Evolutionary conservation across 2,329 filamentous ascomycete species (phyloP).

Genomic region (Aureobasidium sp.): DNA sequence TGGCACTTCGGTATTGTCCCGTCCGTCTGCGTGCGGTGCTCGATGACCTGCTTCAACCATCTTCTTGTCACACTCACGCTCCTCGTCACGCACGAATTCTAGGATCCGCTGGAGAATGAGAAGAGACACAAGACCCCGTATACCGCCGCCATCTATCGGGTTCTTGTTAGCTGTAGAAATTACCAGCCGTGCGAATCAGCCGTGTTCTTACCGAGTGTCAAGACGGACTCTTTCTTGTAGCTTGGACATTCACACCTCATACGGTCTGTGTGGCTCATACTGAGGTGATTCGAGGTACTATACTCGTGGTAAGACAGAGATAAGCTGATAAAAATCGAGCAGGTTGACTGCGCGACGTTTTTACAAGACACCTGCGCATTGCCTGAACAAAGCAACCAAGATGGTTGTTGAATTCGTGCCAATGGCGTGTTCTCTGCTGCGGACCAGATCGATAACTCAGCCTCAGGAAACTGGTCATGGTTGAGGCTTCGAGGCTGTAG

Average conservation of each 20-base stretch:
- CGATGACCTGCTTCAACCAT: neutral
- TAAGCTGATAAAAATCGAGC: neutral
- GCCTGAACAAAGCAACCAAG: neutral
- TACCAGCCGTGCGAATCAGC: neutral
- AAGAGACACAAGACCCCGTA: slow-evolving; percentile 32
- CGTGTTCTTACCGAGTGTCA: neutral
- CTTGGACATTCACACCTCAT: neutral
- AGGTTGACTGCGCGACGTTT: neutral
- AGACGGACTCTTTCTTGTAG: neutral
- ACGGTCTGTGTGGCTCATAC: neutral
- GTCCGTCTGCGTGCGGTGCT: neutral
- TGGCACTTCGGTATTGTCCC: neutral
- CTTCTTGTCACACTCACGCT: neutral
- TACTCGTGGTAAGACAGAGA: neutral
- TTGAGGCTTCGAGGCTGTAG: neutral
- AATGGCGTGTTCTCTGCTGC: neutral
- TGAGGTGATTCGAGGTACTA: neutral
- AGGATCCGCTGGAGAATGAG: slow-evolving; percentile 30
- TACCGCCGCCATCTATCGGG: slow-evolving; percentile 31
- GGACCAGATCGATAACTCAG: neutral
- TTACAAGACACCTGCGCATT: neutral
- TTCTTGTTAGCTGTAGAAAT: neutral
- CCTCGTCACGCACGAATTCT: slow-evolving; percentile 21
- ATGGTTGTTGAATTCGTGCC: neutral
- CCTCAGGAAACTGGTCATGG: neutral